Evolutionary conservation across 306 rosid genomes (phyloP).

Genomic region (Cajanus cajan): DNA sequence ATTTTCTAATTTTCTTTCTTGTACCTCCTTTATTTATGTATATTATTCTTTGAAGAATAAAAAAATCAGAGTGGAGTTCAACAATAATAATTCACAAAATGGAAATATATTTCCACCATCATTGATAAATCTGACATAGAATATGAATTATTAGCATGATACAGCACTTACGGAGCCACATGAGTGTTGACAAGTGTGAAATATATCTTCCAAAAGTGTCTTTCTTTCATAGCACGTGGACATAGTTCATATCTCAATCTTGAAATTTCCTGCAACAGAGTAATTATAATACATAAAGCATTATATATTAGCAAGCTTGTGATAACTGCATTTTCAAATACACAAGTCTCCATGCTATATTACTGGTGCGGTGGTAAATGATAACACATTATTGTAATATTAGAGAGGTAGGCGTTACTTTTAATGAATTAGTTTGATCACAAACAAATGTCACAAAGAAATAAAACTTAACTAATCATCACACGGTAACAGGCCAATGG

Average conservation of each 20-base stretch:
- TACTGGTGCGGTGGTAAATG: not conserved
- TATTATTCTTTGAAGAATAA: constrained; percentile 4
- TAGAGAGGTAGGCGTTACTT: not conserved
- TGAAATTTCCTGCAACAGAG: constrained; percentile 76
- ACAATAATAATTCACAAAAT: constrained; percentile 5
- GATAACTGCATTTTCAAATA: constrained; percentile 13
- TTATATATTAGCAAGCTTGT: not conserved
- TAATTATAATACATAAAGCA: constrained; percentile 11
- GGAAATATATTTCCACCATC: not conserved
- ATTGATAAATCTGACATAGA: not conserved
- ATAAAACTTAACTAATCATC: constrained; percentile 2
- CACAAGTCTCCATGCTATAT: not conserved
- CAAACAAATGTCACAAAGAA: not conserved
- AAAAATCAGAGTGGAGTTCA: not conserved
- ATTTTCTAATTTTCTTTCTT: not conserved
- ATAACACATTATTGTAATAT: not conserved
- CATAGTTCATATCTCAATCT: constrained; percentile 93
- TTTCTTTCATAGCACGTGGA: constrained; percentile 84
- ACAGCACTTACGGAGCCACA: constrained; percentile 90
- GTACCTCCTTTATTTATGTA: not conserved
- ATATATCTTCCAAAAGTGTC: constrained; percentile 90
- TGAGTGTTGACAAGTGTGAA: constrained; percentile 90
- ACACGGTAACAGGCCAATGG: not conserved
- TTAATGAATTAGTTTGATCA: constrained; percentile 5
- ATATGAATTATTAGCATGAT: constrained; percentile 19